Conservation (phyloP, 2,329 filamentous ascomycete species). For the Rhynchosporium graminicola region DNA sequence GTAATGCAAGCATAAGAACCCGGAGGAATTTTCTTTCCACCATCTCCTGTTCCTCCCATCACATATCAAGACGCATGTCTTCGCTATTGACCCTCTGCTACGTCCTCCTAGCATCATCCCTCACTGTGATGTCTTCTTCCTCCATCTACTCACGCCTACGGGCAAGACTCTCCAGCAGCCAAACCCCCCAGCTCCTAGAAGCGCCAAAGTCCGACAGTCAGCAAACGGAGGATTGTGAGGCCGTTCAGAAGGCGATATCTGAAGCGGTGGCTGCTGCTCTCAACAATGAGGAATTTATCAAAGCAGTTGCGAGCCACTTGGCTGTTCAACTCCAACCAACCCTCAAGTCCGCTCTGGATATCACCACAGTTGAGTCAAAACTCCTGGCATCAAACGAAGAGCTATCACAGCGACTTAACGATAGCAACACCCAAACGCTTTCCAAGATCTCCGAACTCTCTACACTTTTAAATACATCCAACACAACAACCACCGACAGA, state of each 20-base stretch:
- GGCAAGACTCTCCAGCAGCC: conserved; percentile 16
- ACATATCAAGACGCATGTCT: conserved; percentile 22
- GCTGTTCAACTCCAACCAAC: conserved; percentile 36
- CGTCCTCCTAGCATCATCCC: conserved; percentile 17
- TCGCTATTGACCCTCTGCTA: conserved; percentile 20
- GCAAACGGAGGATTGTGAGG: conserved; percentile 17
- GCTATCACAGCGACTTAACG: conserved; percentile 32
- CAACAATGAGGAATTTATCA: conserved; percentile 24
- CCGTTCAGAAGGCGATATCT: conserved; percentile 23
- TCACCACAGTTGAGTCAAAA: conserved; percentile 34
- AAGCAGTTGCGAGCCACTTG: conserved; percentile 36
- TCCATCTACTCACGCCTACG: conserved; percentile 17
- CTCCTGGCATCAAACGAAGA: conserved; percentile 31
- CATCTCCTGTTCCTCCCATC: conserved; percentile 9
- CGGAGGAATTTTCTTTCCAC: conserved; percentile 6
- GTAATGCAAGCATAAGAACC: conserved; percentile 15
- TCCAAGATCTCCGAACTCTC: conserved; percentile 34
- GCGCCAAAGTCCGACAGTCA: conserved; percentile 7
- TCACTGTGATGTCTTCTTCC: conserved; percentile 18
- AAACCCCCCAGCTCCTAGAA: conserved; percentile 5
- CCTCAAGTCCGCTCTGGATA: conserved; percentile 34
- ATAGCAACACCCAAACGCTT: conserved; percentile 29
- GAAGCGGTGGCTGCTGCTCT: conserved; percentile 19
- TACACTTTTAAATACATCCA: conserved; percentile 28
- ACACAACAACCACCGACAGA: conserved; percentile 27